phyloP scores from a whole-genome alignment of 2,329 filamentous ascomycete species.

The Clonostachys solani region DNA sequence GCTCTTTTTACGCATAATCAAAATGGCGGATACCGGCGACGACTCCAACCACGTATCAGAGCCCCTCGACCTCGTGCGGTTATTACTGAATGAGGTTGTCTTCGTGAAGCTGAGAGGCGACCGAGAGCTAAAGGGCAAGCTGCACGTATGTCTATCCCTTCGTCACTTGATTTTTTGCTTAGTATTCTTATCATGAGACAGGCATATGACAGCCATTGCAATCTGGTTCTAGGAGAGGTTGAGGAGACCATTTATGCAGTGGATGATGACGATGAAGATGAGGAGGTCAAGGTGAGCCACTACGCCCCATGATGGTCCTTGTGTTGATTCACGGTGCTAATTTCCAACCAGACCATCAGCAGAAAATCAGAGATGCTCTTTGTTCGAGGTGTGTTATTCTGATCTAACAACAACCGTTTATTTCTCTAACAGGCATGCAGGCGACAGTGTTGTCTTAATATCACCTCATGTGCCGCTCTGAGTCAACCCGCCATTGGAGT shows the following conservation, averaged over 20 bases:
- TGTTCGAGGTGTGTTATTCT: conserved; percentile 71
- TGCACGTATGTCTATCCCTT: conserved; percentile 65
- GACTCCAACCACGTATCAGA: conserved; percentile 73
- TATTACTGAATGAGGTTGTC: conserved; percentile 92
- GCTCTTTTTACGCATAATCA: conserved; percentile 9
- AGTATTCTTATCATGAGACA: conserved; percentile 27
- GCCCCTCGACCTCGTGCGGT: conserved; percentile 90
- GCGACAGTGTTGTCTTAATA: conserved; percentile 70
- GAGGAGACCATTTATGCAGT: conserved; percentile 96
- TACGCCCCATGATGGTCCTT: background rate
- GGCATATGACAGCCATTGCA: conserved; percentile 99
- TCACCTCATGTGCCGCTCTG: conserved; percentile 53
- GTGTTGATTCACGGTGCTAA: background rate
- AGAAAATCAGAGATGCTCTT: conserved; percentile 99
- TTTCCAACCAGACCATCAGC: conserved; percentile 67
- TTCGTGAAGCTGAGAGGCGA: conserved; percentile 97
- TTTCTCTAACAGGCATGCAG: conserved; percentile 26
- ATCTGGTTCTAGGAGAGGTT: conserved; percentile 90
- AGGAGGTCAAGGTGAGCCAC: conserved; percentile 63
- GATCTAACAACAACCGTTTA: no score
- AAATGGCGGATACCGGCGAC: conserved; percentile 82
- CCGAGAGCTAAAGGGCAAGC: conserved; percentile 87
- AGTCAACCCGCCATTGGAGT: background rate
- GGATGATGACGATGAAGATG: conserved; percentile 83
- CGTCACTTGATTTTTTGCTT: conserved; percentile 3